Percentiles rank a stretch among this genome's conserved stretches.
These are phyloP conservation scores for Metschnikowia anglica DNA, from an alignment of 805 yeast genomes.

Conservation along the genomic window DNA sequence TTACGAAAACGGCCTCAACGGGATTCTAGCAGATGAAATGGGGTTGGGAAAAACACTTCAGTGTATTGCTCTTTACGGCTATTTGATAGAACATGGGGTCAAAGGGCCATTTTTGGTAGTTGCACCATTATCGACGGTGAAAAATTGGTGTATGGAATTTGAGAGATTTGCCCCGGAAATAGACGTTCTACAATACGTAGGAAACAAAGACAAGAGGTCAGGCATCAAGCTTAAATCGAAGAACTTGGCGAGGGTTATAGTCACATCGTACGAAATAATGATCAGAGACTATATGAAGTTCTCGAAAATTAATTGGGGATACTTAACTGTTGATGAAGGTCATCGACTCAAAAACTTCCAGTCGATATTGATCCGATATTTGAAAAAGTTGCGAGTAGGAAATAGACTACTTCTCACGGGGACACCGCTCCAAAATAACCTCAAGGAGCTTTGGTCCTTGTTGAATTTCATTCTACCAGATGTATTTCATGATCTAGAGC, in stretches of 20 bases:
- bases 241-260: slow-evolving; percentile 48
- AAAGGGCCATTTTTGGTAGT: slow-evolving; percentile 76
- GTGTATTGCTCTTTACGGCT: slow-evolving; percentile 75
- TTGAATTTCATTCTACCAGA: slow-evolving; percentile 90
- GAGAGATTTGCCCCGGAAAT: slow-evolving; percentile 69
- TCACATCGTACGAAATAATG: slow-evolving; percentile 82
- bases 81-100: slow-evolving; percentile 74
- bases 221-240: slow-evolving; percentile 33
- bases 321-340: slow-evolving; percentile 91
- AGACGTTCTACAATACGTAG: slow-evolving; percentile 62
- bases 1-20: slow-evolving; percentile 91
- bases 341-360: slow-evolving; percentile 86
- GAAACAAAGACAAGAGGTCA: slow-evolving; percentile 57
- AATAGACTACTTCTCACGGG: slow-evolving; percentile 87
- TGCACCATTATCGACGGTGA: slow-evolving; percentile 80
- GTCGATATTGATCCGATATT: slow-evolving; percentile 67
- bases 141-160: slow-evolving; percentile 82
- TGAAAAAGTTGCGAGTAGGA: slow-evolving; percentile 64
- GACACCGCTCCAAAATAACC: slow-evolving; percentile 92
- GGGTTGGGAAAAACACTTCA: slow-evolving; percentile 94
- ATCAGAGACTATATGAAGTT: slow-evolving; percentile 64
- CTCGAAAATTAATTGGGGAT: slow-evolving; percentile 65
- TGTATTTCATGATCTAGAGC: slow-evolving; percentile 82
- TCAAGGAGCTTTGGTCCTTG: slow-evolving; percentile 88
- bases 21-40: slow-evolving; percentile 97